phyloP scores from a whole-genome alignment of 2,329 filamentous ascomycete genomes.

The Epichloe baconii region DNA sequence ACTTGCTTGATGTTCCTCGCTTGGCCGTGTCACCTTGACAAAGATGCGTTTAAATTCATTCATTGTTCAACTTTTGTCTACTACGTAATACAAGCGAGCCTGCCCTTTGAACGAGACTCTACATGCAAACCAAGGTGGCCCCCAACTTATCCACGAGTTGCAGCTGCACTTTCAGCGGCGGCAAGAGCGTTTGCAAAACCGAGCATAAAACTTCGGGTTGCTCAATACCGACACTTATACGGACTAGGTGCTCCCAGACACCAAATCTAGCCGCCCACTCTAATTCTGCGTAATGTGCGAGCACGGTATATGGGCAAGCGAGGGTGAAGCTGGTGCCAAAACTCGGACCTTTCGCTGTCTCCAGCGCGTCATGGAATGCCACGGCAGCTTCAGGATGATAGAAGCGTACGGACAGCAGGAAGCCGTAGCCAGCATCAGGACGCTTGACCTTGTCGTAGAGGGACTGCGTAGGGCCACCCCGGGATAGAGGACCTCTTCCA shows the following conservation, averaged over 20 bases:
- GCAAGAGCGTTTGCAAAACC: background rate
- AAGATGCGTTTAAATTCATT: too few species aligned
- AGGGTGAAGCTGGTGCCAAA: constrained; percentile 34
- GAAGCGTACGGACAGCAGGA: constrained; percentile 34
- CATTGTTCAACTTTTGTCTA: too few species aligned
- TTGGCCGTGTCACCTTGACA: too few species aligned
- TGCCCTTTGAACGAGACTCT: too few species aligned
- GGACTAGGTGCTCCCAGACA: constrained; percentile 3
- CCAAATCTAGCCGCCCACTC: constrained; percentile 19
- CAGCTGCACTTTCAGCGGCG: background rate
- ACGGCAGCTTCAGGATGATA: constrained; percentile 17
- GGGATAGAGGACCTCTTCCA: constrained; percentile 24
- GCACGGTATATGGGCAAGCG: constrained; percentile 18
- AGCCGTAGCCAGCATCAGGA: constrained; percentile 31
- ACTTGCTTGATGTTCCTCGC: too few species aligned
- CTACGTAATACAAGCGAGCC: too few species aligned
- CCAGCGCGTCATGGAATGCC: constrained; percentile 31
- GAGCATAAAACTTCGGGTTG: background rate
- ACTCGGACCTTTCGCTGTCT: constrained; percentile 32
- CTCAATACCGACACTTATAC: constrained; percentile 7
- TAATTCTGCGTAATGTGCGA: constrained; percentile 14
- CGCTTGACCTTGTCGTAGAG: constrained; percentile 24
- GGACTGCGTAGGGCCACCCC: constrained; percentile 16
- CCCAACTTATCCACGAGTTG: too few species aligned
- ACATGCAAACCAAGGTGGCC: too few species aligned